These are phyloP conservation scores for Melanogaster broomeanus DNA, from an alignment of 768 basidiomycete species.

Conservation along the genomic window DNA sequence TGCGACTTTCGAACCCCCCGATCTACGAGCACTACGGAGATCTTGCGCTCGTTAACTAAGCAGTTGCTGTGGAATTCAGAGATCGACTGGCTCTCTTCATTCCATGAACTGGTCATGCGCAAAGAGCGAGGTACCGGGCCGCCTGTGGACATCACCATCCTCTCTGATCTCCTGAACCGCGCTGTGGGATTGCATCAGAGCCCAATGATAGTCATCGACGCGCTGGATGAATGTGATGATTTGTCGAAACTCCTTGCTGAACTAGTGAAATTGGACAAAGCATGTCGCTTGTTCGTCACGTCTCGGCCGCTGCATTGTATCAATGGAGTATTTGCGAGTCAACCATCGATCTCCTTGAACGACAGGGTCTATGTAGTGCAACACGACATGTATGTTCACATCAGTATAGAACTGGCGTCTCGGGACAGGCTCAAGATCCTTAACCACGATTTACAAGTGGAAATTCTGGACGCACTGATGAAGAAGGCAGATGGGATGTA, in stretches of 20 bases:
- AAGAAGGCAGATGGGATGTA: slow-evolving; percentile 4
- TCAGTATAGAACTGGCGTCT: background rate
- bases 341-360: background rate
- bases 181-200: background rate
- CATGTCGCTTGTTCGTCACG: slow-evolving; percentile 5
- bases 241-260: background rate
- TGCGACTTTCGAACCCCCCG: slow-evolving; percentile 8
- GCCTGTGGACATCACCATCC: background rate
- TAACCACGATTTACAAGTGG: background rate
- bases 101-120: slow-evolving; percentile 2
- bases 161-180: background rate
- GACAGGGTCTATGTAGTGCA: background rate
- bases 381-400: background rate
- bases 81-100: background rate
- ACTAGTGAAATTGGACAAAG: background rate
- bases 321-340: background rate
- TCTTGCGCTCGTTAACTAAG: background rate
- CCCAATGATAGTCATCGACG: slow-evolving; percentile 9
- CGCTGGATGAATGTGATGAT: slow-evolving; percentile 13
- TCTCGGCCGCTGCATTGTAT: background rate
- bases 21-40: background rate
- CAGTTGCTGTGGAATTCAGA: slow-evolving; percentile 2
- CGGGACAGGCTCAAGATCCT: background rate
- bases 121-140: background rate
- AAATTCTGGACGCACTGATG: background rate